Conservation (phyloP, 495 filamentous ascomycete species). For the Diplogelasinospora grovesii region DNA sequence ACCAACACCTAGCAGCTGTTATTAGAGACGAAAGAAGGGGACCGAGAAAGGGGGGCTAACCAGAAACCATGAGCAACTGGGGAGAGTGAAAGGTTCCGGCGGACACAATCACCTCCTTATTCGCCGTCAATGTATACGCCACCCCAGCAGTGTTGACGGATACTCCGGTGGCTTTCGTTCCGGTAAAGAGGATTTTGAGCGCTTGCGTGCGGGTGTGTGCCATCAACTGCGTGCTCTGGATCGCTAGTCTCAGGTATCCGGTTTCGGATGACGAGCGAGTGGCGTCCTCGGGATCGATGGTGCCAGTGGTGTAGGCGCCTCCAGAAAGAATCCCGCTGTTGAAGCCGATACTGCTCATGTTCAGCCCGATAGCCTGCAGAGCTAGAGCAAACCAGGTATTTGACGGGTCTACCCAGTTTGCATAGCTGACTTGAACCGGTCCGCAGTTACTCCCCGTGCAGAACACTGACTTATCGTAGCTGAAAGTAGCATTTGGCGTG, state of each 20-base stretch:
- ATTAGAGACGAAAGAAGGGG: not conserved
- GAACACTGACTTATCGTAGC: slow-evolving; percentile 17
- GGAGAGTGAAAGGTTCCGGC: slow-evolving; percentile 42
- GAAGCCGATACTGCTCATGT: slow-evolving; percentile 20
- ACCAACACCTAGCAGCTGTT: slow-evolving; percentile 1
- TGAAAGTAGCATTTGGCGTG: slow-evolving; percentile 19
- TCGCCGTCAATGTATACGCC: slow-evolving; percentile 29
- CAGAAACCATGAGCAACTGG: slow-evolving; percentile 43
- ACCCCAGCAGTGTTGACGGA: slow-evolving; percentile 19
- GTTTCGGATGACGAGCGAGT: slow-evolving; percentile 17
- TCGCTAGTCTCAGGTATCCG: slow-evolving; percentile 14
- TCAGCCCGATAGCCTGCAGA: slow-evolving; percentile 29
- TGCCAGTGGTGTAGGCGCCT: slow-evolving; percentile 20
- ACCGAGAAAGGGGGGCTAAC: slow-evolving; percentile 8
- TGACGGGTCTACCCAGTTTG: slow-evolving; percentile 22
- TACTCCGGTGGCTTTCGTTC: slow-evolving; percentile 30
- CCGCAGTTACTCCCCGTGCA: slow-evolving; percentile 14
- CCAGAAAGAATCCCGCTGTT: slow-evolving; percentile 31
- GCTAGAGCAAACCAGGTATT: slow-evolving; percentile 28
- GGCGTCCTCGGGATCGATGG: slow-evolving; percentile 19
- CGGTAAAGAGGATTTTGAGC: slow-evolving; percentile 30
- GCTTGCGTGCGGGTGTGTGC: slow-evolving; percentile 28
- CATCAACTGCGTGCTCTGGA: slow-evolving; percentile 20
- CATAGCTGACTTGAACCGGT: slow-evolving; percentile 12
- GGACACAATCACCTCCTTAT: slow-evolving; percentile 41